Evolutionary conservation across 805 yeast genomes (phyloP).

Genomic region (Saccharomycopsis babjevae): DNA sequence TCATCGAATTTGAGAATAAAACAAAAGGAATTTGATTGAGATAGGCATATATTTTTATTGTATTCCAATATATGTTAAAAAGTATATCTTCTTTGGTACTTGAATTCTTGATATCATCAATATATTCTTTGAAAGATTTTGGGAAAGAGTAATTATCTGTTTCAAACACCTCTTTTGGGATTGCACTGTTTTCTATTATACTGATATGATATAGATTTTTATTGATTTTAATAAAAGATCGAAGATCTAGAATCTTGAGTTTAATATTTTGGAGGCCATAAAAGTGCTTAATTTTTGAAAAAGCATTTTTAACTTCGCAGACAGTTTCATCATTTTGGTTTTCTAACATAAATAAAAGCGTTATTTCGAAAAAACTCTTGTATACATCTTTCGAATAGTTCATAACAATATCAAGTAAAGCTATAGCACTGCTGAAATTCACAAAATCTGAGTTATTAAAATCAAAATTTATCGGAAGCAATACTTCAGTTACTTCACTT

Average conservation of each 20-base stretch:
- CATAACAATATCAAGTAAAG: conserved; percentile 30
- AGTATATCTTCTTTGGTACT: conserved; percentile 16
- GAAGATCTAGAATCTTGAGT: conserved; percentile 9
- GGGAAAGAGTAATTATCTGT: neutral
- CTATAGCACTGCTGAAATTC: conserved; percentile 26
- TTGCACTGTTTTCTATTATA: conserved; percentile 3
- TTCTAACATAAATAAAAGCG: conserved; percentile 8
- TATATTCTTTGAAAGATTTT: conserved; percentile 7
- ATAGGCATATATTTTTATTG: conserved; percentile 5
- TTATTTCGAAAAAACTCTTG: conserved; percentile 6
- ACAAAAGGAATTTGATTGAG: conserved; percentile 31
- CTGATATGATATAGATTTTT: conserved; percentile 1
- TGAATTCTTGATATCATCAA: neutral
- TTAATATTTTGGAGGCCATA: conserved; percentile 5
- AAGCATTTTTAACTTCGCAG: neutral
- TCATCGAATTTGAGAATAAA: conserved; percentile 31
- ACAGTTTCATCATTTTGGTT: neutral
- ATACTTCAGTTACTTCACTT: conserved; percentile 26
- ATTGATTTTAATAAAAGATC: conserved; percentile 4
- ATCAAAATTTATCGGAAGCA: conserved; percentile 32
- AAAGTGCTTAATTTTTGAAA: neutral
- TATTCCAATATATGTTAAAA: conserved; percentile 11
- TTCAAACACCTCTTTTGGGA: neutral
- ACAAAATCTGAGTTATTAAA: conserved; percentile 9
- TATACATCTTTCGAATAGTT: conserved; percentile 31